These are phyloP conservation scores for Hygrophila difformis DNA, from an alignment of 257 asterid genomes.

Conservation along the genomic window DNA sequence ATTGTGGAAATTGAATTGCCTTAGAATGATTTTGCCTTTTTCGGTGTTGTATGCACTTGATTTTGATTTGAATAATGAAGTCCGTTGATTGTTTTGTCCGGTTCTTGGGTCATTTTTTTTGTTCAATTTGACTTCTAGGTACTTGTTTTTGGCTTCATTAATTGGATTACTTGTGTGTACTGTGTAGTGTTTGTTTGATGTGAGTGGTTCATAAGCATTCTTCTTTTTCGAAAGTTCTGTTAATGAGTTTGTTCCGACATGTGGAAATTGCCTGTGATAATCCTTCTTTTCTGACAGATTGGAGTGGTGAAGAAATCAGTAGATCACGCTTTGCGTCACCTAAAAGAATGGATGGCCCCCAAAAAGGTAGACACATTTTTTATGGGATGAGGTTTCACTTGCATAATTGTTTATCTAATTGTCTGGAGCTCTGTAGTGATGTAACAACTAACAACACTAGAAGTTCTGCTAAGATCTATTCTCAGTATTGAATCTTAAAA, in stretches of 20 bases:
- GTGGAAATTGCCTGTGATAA: too few species aligned
- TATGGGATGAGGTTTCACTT: constrained; percentile 2
- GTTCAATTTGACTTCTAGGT: neutral
- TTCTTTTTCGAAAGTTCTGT: neutral
- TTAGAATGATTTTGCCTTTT: neutral
- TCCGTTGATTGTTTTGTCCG: neutral
- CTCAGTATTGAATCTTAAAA: too few species aligned
- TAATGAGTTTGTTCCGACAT: too few species aligned
- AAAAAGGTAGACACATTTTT: constrained; percentile 51
- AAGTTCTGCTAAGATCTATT: too few species aligned
- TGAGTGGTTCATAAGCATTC: neutral
- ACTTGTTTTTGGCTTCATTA: too few species aligned
- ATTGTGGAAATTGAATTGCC: neutral
- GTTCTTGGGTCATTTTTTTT: neutral
- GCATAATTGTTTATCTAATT: too few species aligned
- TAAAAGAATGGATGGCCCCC: constrained; percentile 77
- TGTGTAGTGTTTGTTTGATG: neutral
- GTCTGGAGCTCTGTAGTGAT: too few species aligned
- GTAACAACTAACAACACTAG: too few species aligned
- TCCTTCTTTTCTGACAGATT: constrained; percentile 31
- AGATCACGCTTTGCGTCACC: constrained; percentile 27
- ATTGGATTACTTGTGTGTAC: too few species aligned
- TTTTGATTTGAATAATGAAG: neutral
- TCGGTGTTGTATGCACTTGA: too few species aligned
- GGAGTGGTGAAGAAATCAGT: constrained; percentile 81